Percentiles rank a stretch among this genome's conserved stretches.
phyloP scores from a whole-genome alignment of 1,139 yeast species.

The Saccharomycopsis hybrid region DNA sequence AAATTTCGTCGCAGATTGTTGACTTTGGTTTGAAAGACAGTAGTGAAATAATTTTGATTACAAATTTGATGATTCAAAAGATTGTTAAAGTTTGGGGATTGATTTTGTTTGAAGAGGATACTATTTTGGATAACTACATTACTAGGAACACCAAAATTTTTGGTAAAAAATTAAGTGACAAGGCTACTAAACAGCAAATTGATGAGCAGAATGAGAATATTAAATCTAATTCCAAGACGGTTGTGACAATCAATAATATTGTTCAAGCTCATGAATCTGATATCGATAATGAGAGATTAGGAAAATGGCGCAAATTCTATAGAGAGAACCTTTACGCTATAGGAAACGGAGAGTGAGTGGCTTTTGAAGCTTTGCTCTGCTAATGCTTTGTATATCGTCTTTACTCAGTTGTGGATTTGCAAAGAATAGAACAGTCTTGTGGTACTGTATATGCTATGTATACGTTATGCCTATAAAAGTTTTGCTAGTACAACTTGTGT shows the following conservation, averaged over 20 bases:
- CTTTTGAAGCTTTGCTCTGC: no score
- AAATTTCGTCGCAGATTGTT: constrained; percentile 2
- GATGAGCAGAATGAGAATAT: constrained; percentile 14
- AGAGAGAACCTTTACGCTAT: not conserved
- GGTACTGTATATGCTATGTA: no score
- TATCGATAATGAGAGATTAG: not conserved
- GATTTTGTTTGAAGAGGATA: constrained; percentile 6
- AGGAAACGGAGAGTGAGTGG: not conserved
- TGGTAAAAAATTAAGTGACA: constrained; percentile 15
- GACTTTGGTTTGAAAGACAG: constrained; percentile 19
- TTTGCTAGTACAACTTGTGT: no score
- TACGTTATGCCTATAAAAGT: no score
- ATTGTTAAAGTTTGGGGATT: constrained; percentile 1
- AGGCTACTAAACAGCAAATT: constrained; percentile 19
- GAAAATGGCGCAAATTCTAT: not conserved
- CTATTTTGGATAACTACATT: constrained; percentile 5
- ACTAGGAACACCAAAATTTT: constrained; percentile 11
- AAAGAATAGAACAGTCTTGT: no score
- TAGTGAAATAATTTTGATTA: constrained; percentile 14
- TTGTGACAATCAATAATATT: not conserved
- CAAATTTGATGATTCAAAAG: constrained; percentile 11
- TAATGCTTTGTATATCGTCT: no score
- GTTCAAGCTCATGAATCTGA: not conserved
- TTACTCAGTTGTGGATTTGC: no score
- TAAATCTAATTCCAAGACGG: not conserved